phyloP scores from a whole-genome alignment of 164 flowering plant species.

The Chimonanthus salicifolius region DNA sequence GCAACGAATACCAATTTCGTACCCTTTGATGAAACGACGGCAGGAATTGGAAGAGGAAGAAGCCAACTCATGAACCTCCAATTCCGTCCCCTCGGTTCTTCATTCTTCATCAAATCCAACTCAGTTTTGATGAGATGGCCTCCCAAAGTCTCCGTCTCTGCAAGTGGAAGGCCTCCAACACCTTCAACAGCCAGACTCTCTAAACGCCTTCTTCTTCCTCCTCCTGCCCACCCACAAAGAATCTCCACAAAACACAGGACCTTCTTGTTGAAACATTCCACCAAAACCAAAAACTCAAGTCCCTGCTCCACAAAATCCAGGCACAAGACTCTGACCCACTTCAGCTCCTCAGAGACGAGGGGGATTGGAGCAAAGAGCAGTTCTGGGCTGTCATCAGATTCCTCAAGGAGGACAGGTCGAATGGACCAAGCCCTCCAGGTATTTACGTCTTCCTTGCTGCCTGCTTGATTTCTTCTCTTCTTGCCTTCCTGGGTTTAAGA shows the following conservation, averaged over 20 bases:
- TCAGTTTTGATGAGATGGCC: neutral
- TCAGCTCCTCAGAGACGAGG: constrained; percentile 38
- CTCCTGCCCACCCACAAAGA: neutral
- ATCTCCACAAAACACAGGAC: constrained; percentile 15
- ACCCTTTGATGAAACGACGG: too few species aligned
- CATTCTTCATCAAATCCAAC: neutral
- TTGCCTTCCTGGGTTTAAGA: too few species aligned
- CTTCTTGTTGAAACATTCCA: constrained; percentile 30
- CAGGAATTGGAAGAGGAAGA: too few species aligned
- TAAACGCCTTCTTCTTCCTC: neutral
- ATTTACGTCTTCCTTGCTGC: constrained; percentile 3
- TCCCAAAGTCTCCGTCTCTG: neutral
- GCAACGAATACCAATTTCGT: too few species aligned
- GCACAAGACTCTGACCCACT: constrained; percentile 26
- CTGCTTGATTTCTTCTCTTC: neutral
- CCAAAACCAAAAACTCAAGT: constrained; percentile 26
- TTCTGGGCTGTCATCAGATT: constrained; percentile 52
- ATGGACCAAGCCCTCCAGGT: constrained; percentile 38
- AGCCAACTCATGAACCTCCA: neutral
- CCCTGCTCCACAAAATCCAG: constrained; percentile 31
- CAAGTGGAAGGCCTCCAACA: neutral
- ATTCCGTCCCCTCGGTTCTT: neutral
- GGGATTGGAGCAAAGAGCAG: constrained; percentile 48
- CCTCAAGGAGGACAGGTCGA: constrained; percentile 33
- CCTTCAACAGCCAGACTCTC: neutral